Evolutionary conservation across 2,329 filamentous ascomycete genomes (phyloP).

Genomic region (Fusarium sacchari): DNA sequence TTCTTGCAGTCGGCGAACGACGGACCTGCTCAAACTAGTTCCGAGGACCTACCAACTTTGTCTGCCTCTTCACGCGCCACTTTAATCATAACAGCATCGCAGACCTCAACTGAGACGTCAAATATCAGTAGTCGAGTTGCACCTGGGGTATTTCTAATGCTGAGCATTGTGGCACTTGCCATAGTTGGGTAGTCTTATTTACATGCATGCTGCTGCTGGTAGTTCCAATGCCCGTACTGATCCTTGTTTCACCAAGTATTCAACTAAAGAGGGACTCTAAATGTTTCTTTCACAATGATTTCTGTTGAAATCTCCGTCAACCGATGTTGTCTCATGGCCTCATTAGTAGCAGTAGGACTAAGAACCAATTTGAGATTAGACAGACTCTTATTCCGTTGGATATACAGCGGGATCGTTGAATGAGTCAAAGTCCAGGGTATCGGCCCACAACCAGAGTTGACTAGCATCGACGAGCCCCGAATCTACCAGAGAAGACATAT

Average conservation of each 20-base stretch:
- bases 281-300: too few relatives aligned
- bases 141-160: accelerated
- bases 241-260: too few relatives aligned
- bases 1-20: background rate
- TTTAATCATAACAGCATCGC: background rate
- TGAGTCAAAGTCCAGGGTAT: background rate
- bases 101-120: background rate
- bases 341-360: too few relatives aligned
- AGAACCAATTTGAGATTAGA: too few relatives aligned
- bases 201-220: accelerated
- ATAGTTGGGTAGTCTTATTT: accelerated
- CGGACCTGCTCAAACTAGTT: accelerated
- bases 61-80: background rate
- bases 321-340: too few relatives aligned
- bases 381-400: background rate
- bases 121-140: accelerated
- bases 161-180: accelerated
- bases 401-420: background rate
- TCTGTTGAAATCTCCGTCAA: too few relatives aligned
- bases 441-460: background rate
- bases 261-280: too few relatives aligned
- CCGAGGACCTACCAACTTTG: background rate
- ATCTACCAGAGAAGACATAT: background rate
- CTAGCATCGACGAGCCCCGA: background rate
- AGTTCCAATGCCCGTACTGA: accelerated